Percentiles rank a stretch among this genome's conserved stretches.
Evolutionary conservation across 148 eudicot species (phyloP).

Genomic region (Vaccinium vitisidaea): DNA sequence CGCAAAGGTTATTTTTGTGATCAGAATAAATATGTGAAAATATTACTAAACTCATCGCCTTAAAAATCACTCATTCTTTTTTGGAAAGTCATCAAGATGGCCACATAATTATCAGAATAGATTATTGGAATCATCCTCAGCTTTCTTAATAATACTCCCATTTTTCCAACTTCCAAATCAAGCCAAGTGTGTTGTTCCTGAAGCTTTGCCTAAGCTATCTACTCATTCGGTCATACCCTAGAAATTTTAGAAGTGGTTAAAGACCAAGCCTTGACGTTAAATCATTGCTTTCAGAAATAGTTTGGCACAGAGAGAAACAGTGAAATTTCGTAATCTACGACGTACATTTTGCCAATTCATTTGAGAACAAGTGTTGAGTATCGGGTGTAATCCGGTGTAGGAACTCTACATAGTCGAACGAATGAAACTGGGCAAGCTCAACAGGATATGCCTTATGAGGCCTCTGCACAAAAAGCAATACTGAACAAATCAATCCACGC

Average conservation of each 20-base stretch:
- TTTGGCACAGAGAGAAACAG: not conserved
- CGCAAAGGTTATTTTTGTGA: too few relatives aligned
- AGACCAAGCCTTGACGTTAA: not conserved
- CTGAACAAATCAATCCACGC: not conserved
- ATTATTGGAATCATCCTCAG: not conserved
- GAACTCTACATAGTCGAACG: conserved; percentile 94
- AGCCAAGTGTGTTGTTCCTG: not conserved
- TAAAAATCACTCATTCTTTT: not conserved
- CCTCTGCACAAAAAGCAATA: conserved; percentile 49
- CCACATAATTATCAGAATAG: not conserved
- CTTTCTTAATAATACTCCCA: not conserved
- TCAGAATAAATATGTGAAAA: not conserved
- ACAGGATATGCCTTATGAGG: conserved; percentile 96
- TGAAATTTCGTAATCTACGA: not conserved
- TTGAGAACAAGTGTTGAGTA: conserved; percentile 49
- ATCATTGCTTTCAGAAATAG: not conserved
- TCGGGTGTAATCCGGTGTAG: conserved; percentile 90
- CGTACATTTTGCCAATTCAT: conserved; percentile 76
- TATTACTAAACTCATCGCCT: not conserved
- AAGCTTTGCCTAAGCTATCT: not conserved
- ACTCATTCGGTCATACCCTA: not conserved
- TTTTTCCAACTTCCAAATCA: not conserved
- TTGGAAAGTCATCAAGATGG: not conserved
- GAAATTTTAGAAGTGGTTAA: not conserved
- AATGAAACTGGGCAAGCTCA: conserved; percentile 96